These are phyloP conservation scores for Aspergillus flavus DNA, from an alignment of 2,329 filamentous ascomycete genomes.

Conservation along the genomic window DNA sequence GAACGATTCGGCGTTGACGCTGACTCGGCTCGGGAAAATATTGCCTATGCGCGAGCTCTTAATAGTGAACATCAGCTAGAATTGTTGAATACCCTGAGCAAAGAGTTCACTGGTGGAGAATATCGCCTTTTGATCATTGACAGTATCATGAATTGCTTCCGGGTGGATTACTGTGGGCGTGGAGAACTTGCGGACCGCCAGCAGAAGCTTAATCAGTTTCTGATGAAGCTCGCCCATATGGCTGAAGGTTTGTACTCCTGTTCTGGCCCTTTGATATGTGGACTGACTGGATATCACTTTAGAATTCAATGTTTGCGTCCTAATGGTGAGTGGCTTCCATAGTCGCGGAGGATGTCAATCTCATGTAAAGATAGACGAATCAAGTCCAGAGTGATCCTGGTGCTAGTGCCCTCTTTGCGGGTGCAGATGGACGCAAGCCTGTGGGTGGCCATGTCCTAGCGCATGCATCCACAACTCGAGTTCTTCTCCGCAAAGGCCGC, in stretches of 20 bases:
- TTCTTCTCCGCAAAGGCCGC: conserved; percentile 68
- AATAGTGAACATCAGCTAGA: conserved; percentile 70
- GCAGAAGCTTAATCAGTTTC: conserved; percentile 67
- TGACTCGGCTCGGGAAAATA: conserved; percentile 65
- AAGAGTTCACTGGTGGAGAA: conserved; percentile 63
- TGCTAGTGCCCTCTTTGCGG: conserved; percentile 67
- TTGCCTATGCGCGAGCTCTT: conserved; percentile 64
- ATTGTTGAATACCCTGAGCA: conserved; percentile 62
- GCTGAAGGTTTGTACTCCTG: conserved; percentile 55
- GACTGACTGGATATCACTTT: conserved; percentile 14
- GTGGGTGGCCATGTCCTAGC: conserved; percentile 69
- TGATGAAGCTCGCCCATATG: conserved; percentile 65
- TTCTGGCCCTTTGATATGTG: background rate
- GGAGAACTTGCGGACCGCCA: conserved; percentile 70
- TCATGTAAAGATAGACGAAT: conserved; percentile 54
- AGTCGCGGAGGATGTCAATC: background rate
- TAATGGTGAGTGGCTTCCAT: conserved; percentile 52
- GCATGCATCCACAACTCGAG: conserved; percentile 67
- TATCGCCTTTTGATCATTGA: conserved; percentile 70
- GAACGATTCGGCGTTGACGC: conserved; percentile 66
- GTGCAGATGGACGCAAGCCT: conserved; percentile 69
- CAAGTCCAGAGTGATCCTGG: conserved; percentile 73
- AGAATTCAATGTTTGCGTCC: conserved; percentile 69
- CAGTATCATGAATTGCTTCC: conserved; percentile 70
- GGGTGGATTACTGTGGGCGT: conserved; percentile 67